A percentile compares a stretch with the other conserved stretches of the same genome.
phyloP scores from a whole-genome alignment of 2,329 filamentous ascomycete species.

The Fusarium succisae region DNA sequence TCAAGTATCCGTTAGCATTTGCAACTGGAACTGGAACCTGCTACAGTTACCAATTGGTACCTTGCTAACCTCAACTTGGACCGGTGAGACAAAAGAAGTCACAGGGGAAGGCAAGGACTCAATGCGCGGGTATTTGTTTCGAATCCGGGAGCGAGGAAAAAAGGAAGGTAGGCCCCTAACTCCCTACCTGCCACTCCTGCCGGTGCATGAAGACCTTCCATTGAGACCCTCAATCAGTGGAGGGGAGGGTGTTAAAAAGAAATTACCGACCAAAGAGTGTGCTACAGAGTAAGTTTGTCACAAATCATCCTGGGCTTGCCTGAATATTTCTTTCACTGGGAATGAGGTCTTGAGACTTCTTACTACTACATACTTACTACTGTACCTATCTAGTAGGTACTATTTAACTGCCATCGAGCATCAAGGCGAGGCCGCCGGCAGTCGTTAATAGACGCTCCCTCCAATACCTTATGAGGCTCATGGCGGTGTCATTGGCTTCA shows the following conservation, averaged over 20 bases:
- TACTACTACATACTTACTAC: neutral
- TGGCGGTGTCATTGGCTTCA: neutral
- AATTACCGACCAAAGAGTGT: neutral
- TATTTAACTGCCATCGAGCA: neutral
- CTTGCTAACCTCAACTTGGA: constrained; percentile 15
- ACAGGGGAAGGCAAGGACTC: constrained; percentile 22
- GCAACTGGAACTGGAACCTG: constrained; percentile 3
- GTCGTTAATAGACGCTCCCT: neutral
- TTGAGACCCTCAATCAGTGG: neutral
- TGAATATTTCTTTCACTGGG: neutral
- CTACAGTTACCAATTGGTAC: constrained; percentile 7
- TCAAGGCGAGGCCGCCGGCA: neutral
- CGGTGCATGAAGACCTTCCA: neutral
- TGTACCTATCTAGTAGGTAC: neutral
- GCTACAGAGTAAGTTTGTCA: neutral
- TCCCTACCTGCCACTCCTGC: neutral
- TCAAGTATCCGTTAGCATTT: constrained; percentile 17
- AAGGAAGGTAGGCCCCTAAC: neutral
- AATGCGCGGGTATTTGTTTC: constrained; percentile 28
- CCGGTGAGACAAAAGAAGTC: constrained; percentile 29
- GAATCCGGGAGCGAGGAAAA: constrained; percentile 28
- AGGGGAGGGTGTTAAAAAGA: neutral
- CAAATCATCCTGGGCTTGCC: neutral
- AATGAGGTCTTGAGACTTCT: neutral
- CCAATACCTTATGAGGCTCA: neutral